These are phyloP conservation scores for Suillus discolor DNA, from an alignment of 768 basidiomycete genomes.

Conservation along the genomic window DNA sequence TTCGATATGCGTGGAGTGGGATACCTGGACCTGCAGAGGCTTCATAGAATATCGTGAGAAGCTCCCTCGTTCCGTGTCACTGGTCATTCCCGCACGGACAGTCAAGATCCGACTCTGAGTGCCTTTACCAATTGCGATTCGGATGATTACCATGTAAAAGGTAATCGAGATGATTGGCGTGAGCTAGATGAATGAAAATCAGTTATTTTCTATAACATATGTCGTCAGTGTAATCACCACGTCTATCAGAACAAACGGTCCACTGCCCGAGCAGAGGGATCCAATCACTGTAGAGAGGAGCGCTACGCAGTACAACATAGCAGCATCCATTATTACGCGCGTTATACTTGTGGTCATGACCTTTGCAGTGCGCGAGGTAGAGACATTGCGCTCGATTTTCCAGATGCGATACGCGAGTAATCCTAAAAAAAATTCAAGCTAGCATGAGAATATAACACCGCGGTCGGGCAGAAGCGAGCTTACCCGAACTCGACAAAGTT, in stretches of 20 bases:
- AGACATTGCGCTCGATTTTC: background rate
- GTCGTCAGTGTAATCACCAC: background rate
- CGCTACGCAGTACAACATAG: conserved; percentile 32
- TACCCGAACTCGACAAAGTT: conserved; percentile 5
- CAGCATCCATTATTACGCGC: conserved; percentile 22
- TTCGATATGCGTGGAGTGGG: background rate
- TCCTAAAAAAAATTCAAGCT: background rate
- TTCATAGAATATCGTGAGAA: conserved; percentile 1
- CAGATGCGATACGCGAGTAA: background rate
- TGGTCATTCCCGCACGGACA: background rate
- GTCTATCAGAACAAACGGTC: conserved; percentile 29
- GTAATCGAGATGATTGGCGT: background rate
- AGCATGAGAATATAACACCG: background rate
- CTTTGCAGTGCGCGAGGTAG: background rate
- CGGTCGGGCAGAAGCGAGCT: conserved; percentile 2
- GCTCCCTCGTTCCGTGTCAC: background rate
- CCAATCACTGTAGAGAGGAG: conserved; percentile 34
- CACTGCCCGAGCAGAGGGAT: conserved; percentile 30
- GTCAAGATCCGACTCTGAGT: background rate
- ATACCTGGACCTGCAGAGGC: conserved; percentile 9
- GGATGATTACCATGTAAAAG: background rate
- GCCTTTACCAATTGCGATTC: conserved; percentile 7
- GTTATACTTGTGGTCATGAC: conserved; percentile 21
- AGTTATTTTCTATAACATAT: background rate
- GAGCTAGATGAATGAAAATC: background rate